Evolutionary conservation across 176 grass and related monocot species (phyloP).

Genomic region (Triticum monococcum): DNA sequence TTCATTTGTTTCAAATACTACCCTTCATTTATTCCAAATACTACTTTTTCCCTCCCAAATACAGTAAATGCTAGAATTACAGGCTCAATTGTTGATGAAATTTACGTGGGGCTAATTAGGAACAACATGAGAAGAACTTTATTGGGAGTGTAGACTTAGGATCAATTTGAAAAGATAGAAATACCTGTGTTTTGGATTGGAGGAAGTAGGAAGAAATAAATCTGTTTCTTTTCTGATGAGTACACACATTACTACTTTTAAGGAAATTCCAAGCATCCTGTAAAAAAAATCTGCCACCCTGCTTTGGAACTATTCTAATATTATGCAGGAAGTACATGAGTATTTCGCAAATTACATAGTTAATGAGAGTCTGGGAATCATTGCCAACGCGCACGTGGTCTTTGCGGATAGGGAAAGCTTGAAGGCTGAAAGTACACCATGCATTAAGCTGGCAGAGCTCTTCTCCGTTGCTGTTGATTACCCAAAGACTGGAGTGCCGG

Average conservation of each 20-base stretch:
- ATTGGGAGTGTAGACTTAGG: too few species aligned
- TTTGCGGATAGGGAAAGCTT: slow-evolving; percentile 59
- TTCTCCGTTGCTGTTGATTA: slow-evolving; percentile 93
- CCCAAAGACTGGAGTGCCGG: slow-evolving; percentile 84
- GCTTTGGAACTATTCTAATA: slow-evolving; percentile 14
- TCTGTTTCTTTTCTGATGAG: not conserved
- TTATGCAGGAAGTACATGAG: slow-evolving; percentile 65
- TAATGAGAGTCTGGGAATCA: slow-evolving; percentile 87
- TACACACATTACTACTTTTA: not conserved
- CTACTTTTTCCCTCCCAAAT: not conserved
- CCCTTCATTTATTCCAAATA: not conserved
- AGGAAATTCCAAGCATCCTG: not conserved
- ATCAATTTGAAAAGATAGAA: too few species aligned
- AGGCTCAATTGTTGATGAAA: not conserved
- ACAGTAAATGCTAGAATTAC: not conserved
- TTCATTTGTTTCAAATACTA: not conserved
- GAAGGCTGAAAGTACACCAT: slow-evolving; percentile 48
- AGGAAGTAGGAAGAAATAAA: not conserved
- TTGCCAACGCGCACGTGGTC: slow-evolving; percentile 80
- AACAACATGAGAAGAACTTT: too few species aligned
- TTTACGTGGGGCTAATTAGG: too few species aligned
- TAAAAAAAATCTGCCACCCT: slow-evolving; percentile 1
- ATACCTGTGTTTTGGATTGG: too few species aligned
- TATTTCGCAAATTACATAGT: slow-evolving; percentile 92
- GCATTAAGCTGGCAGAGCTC: slow-evolving; percentile 67